A percentile compares a stretch with the other conserved stretches of the same genome.
Evolutionary conservation across 2,329 filamentous ascomycete genomes (phyloP).

Genomic region (Aspergillus brasiliensis): DNA sequence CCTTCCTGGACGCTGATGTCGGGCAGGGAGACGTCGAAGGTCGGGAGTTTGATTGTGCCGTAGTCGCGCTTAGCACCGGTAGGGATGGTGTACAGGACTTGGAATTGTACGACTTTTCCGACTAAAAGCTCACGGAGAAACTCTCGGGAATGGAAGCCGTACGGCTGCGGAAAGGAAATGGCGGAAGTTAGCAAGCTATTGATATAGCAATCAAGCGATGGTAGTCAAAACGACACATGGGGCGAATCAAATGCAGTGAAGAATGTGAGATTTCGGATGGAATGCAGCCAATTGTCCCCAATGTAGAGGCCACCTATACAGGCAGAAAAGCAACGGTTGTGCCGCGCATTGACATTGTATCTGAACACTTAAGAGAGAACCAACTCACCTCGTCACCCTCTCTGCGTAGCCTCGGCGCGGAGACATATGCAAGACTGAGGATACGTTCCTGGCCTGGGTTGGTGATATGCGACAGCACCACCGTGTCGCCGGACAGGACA

Average conservation of each 20-base stretch:
- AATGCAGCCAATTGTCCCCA: background rate
- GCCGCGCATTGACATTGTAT: background rate
- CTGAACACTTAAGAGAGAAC: background rate
- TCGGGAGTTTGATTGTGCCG: constrained; percentile 72
- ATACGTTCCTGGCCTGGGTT: constrained; percentile 82
- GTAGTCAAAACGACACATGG: background rate
- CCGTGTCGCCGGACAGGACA: constrained; percentile 88
- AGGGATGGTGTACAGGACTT: constrained; percentile 83
- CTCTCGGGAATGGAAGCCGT: constrained; percentile 92
- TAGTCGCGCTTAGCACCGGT: constrained; percentile 80
- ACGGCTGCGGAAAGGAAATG: constrained; percentile 54
- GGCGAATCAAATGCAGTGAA: background rate
- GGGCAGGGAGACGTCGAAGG: constrained; percentile 71
- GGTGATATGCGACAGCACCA: constrained; percentile 78
- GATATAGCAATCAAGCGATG: background rate
- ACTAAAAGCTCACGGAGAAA: constrained; percentile 81
- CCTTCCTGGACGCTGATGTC: constrained; percentile 84
- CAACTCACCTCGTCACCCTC: constrained; percentile 77
- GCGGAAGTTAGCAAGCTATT: constrained; percentile 7
- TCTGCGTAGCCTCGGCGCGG: constrained; percentile 79
- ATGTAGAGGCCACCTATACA: constrained; percentile 23
- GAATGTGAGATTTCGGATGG: background rate
- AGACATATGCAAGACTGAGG: constrained; percentile 89
- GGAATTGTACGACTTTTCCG: constrained; percentile 84
- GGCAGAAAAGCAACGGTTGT: background rate